Evolutionary conservation across 495 filamentous ascomycete species (phyloP).

Genomic region (Amorphotheca resinae): DNA sequence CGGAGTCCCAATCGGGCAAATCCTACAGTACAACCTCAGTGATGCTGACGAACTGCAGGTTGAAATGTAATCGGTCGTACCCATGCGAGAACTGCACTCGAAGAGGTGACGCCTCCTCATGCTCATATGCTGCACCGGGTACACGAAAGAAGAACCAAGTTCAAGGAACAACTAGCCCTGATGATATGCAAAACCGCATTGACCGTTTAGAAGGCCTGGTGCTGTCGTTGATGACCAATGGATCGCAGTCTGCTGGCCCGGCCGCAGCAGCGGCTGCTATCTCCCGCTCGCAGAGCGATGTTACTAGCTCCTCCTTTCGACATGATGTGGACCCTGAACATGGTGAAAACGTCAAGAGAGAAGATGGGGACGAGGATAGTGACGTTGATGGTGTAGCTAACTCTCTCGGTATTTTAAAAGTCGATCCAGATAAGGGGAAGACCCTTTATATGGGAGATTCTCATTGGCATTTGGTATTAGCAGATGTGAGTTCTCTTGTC

Average conservation of each 20-base stretch:
- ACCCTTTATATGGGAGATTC: conserved; percentile 77
- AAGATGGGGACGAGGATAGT: conserved; percentile 51
- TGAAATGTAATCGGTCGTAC: conserved; percentile 87
- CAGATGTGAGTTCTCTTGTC: conserved; percentile 49
- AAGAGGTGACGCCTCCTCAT: conserved; percentile 69
- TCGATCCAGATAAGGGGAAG: conserved; percentile 67
- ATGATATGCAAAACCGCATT: conserved; percentile 99
- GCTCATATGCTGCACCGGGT: conserved; percentile 75
- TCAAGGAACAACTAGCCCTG: conserved; percentile 52
- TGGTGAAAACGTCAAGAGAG: conserved; percentile 33
- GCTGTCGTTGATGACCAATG: conserved; percentile 90
- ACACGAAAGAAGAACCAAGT: conserved; percentile 64
- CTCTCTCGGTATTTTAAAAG: conserved; percentile 79
- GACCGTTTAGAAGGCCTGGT: conserved; percentile 93
- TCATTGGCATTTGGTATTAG: conserved; percentile 81
- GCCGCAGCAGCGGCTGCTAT: conserved; percentile 51
- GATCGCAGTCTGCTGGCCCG: conserved; percentile 49
- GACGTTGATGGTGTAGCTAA: conserved; percentile 80
- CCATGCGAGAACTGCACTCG: conserved; percentile 96
- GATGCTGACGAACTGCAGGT: conserved; percentile 30
- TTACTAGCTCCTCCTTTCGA: conserved; percentile 14
- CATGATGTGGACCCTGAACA: conserved; percentile 32
- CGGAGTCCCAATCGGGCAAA: neutral
- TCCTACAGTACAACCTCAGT: conserved; percentile 3
- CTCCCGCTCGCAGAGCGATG: conserved; percentile 43